phyloP scores from a whole-genome alignment of 768 basidiomycete genomes.

The Leccinum subgranulosum region DNA sequence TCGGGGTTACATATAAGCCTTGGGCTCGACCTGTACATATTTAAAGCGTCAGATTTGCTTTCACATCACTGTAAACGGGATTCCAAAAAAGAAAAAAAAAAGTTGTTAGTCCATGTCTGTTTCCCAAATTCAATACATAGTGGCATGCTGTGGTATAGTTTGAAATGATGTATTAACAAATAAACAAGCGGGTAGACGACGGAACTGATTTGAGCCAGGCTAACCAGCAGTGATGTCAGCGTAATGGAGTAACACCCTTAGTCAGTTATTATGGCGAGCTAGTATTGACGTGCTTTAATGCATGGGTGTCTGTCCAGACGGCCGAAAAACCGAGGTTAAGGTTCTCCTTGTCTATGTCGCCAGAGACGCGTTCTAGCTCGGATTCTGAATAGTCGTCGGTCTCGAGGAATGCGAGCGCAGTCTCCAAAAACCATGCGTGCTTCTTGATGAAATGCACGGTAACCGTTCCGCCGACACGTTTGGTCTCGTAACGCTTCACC shows the following conservation, averaged over 20 bases:
- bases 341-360: conserved; percentile 8
- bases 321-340: conserved; percentile 22
- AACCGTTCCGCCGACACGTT: conserved; percentile 86
- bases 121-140: conserved; percentile 1
- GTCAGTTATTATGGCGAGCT: conserved; percentile 3
- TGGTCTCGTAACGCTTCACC: conserved; percentile 55
- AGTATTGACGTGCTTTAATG: conserved; percentile 17
- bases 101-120: neutral
- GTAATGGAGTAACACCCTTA: neutral
- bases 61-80: too few species aligned
- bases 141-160: conserved; percentile 9
- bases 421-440: conserved; percentile 94
- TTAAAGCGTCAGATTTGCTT: too few species aligned
- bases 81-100: too few species aligned
- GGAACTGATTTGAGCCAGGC: neutral
- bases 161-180: conserved; percentile 15
- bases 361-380: conserved; percentile 19
- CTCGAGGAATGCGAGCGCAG: conserved; percentile 82
- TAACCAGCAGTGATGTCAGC: neutral
- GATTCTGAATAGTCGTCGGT: conserved; percentile 66
- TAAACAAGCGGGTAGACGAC: conserved; percentile 12
- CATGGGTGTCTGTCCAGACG: conserved; percentile 29
- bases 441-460: conserved; percentile 98
- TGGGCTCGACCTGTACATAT: too few species aligned
- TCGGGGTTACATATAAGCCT: too few species aligned